These are phyloP conservation scores for Ophiocordyceps australis DNA, from an alignment of 2,329 filamentous ascomycete species.

Conservation along the genomic window DNA sequence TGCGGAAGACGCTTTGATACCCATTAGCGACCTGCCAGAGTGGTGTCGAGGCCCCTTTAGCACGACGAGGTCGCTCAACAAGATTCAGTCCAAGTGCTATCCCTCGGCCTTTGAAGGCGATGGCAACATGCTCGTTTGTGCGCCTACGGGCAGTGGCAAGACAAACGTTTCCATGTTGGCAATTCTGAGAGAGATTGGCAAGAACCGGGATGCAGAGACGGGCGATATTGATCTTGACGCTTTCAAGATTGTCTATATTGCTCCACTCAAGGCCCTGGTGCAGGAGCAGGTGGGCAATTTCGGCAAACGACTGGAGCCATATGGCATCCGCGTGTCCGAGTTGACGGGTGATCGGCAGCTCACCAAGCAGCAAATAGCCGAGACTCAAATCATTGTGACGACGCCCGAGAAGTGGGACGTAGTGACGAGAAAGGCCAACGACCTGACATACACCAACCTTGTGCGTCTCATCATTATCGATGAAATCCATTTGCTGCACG, in stretches of 20 bases:
- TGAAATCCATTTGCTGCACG: conserved; percentile 93
- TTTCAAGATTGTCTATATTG: conserved; percentile 98
- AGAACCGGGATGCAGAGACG: conserved; percentile 72
- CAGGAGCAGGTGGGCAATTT: conserved; percentile 98
- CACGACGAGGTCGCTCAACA: conserved; percentile 72
- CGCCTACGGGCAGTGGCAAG: conserved; percentile 92
- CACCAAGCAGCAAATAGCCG: conserved; percentile 94
- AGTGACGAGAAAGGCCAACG: conserved; percentile 92
- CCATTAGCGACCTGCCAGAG: conserved; percentile 74
- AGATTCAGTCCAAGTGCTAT: conserved; percentile 88
- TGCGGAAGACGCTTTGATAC: conserved; percentile 62
- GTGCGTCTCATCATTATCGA: conserved; percentile 93
- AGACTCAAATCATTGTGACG: conserved; percentile 95
- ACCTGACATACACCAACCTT: conserved; percentile 93
- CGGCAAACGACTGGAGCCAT: conserved; percentile 74
- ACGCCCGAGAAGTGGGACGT: conserved; percentile 99
- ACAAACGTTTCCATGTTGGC: conserved; percentile 97
- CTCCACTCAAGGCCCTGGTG: conserved; percentile 84
- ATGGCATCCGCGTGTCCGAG: conserved; percentile 86
- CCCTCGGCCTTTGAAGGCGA: conserved; percentile 83
- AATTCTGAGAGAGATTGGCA: conserved; percentile 90
- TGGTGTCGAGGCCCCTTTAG: conserved; percentile 84
- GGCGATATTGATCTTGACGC: conserved; percentile 92
- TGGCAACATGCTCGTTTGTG: conserved; percentile 95
- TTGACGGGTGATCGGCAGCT: conserved; percentile 94